phyloP scores from a whole-genome alignment of 768 basidiomycete species.

The Dioszegia hungarica region DNA sequence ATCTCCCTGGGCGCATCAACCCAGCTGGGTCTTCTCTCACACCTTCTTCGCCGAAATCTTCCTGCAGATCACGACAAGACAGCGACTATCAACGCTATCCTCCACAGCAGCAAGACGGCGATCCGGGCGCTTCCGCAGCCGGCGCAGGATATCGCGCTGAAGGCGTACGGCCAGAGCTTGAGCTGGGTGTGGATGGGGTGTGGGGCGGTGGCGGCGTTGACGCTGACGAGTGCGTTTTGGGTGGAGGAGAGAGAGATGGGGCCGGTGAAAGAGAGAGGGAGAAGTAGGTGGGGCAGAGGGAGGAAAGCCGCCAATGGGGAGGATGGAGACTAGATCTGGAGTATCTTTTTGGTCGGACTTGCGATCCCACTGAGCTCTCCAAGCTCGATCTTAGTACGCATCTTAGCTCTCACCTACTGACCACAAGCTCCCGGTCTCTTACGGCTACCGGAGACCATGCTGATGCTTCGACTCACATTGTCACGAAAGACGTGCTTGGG shows the following conservation, averaged over 20 bases:
- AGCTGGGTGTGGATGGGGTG: slow-evolving; percentile 19
- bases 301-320: background rate
- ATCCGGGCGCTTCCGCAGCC: slow-evolving; percentile 27
- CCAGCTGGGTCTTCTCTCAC: slow-evolving; percentile 34
- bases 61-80: background rate
- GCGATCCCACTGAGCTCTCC: too few relatives aligned
- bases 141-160: slow-evolving; percentile 20
- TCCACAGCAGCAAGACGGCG: slow-evolving; percentile 42
- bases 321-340: background rate
- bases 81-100: slow-evolving; percentile 34
- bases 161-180: slow-evolving; percentile 37
- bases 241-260: slow-evolving; percentile 20
- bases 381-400: too few relatives aligned
- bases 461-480: too few relatives aligned
- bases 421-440: too few relatives aligned
- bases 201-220: slow-evolving; percentile 17
- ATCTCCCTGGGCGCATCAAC: slow-evolving; percentile 41
- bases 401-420: too few relatives aligned
- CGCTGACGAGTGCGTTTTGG: slow-evolving; percentile 17
- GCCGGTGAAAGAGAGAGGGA: background rate
- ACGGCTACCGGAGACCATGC: too few relatives aligned
- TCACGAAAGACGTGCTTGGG: too few relatives aligned
- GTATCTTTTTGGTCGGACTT: too few relatives aligned
- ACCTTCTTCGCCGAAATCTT: slow-evolving; percentile 15
- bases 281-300: background rate